Conservation (phyloP, 2,329 filamentous ascomycete species). For the Aspergillus texensis region DNA sequence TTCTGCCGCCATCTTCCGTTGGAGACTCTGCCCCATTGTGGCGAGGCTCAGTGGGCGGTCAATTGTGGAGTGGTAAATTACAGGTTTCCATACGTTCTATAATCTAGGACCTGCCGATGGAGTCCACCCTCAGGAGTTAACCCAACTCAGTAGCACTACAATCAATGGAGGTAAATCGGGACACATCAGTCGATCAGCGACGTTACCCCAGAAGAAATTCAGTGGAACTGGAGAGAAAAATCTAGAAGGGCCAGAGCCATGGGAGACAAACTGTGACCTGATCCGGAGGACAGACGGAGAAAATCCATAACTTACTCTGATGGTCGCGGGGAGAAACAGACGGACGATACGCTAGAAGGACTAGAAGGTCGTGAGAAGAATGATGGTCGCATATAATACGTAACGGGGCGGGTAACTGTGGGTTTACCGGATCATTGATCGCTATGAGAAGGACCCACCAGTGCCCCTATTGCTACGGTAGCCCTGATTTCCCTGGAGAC, state of each 20-base stretch:
- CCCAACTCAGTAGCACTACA: not conserved
- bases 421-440: slow-evolving; percentile 22
- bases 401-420: slow-evolving; percentile 25
- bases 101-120: not conserved
- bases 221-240: not conserved
- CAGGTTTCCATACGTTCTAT: not conserved
- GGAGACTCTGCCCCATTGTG: slow-evolving; percentile 11
- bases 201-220: not conserved
- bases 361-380: slow-evolving; percentile 25
- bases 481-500: slow-evolving; percentile 20
- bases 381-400: slow-evolving; percentile 21
- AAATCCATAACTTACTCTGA: not conserved
- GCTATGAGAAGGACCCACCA: slow-evolving; percentile 17
- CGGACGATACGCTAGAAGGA: slow-evolving; percentile 26
- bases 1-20: slow-evolving; percentile 11
- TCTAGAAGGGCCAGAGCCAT: slow-evolving; percentile 3
- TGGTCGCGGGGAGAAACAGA: slow-evolving; percentile 15
- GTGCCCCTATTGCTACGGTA: slow-evolving; percentile 20
- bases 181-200: not conserved
- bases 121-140: too few relatives aligned
- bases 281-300: slow-evolving; percentile 11
- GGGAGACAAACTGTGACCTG: slow-evolving; percentile 1
- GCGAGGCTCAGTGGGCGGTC: slow-evolving; percentile 7
- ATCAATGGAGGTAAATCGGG: slow-evolving; percentile 1
- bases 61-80: slow-evolving; percentile 7